Conservation (phyloP, 106 monocot species). For the Dioscorea alata region DNA sequence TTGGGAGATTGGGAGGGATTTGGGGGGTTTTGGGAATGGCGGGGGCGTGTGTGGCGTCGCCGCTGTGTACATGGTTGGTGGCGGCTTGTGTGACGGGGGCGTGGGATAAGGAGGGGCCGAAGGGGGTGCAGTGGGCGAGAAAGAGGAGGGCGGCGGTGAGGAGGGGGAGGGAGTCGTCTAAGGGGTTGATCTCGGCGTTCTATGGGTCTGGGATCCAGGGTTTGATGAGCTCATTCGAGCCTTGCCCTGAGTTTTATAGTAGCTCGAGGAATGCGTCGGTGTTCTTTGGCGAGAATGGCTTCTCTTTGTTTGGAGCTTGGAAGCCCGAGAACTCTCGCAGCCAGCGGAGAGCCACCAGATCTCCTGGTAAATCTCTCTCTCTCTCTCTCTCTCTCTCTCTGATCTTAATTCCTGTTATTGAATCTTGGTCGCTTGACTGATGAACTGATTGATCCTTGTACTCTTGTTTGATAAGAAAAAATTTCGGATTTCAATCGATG, state of each 20-base stretch:
- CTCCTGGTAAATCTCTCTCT: background rate
- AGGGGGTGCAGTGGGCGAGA: background rate
- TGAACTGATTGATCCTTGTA: background rate
- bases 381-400: background rate
- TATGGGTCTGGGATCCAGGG: conserved; percentile 26
- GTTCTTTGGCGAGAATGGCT: conserved; percentile 15
- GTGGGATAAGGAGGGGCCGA: conserved; percentile 14
- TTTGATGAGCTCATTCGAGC: conserved; percentile 29
- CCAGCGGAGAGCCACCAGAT: background rate
- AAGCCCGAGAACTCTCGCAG: background rate
- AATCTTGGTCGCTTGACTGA: conserved; percentile 44
- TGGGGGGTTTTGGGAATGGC: conserved; percentile 14
- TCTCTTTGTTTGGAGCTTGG: conserved; percentile 11
- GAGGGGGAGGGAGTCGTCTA: background rate
- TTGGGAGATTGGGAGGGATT: no score
- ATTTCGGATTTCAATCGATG: background rate
- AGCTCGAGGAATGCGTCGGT: conserved; percentile 7
- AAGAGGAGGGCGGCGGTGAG: conserved; percentile 1
- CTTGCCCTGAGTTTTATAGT: conserved; percentile 17
- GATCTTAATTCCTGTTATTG: conserved; percentile 34
- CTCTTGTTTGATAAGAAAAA: background rate
- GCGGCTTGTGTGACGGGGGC: conserved; percentile 52
- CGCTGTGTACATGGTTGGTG: conserved; percentile 60
- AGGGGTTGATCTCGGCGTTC: conserved; percentile 16
- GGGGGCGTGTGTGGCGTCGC: conserved; percentile 40